These are phyloP conservation scores for Hortiboletus flavorubellus DNA, from an alignment of 768 basidiomycete genomes.

Conservation along the genomic window DNA sequence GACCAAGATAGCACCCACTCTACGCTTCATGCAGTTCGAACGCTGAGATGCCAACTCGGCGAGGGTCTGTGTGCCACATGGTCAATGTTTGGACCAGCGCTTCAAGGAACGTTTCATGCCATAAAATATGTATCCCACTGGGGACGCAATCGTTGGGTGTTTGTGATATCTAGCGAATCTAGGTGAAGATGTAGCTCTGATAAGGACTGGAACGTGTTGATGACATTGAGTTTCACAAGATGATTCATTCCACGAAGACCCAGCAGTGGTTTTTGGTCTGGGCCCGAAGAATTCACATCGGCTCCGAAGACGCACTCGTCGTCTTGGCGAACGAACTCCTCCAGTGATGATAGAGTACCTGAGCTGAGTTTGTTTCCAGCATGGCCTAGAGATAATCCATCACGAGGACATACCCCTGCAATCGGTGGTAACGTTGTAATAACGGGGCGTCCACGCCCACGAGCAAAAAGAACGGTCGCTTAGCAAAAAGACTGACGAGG, in stretches of 20 bases:
- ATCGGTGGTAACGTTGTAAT: conserved; percentile 61
- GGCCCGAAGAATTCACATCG: conserved; percentile 19
- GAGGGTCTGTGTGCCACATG: conserved; percentile 55
- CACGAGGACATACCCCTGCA: conserved; percentile 41
- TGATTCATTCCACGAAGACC: conserved; percentile 33
- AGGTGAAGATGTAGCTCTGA: conserved; percentile 59
- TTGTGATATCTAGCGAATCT: conserved; percentile 62
- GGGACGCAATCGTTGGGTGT: conserved; percentile 77
- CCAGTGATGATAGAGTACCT: conserved; percentile 46
- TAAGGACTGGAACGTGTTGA: conserved; percentile 59
- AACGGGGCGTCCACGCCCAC: conserved; percentile 82
- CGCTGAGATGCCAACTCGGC: conserved; percentile 86
- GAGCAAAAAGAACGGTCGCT: conserved; percentile 88
- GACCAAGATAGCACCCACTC: conserved; percentile 93
- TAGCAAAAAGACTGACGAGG: conserved; percentile 66
- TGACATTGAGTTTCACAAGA: conserved; percentile 56
- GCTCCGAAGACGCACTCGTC: conserved; percentile 67
- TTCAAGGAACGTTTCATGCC: conserved; percentile 43
- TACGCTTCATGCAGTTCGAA: conserved; percentile 96
- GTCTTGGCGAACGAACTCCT: conserved; percentile 70
- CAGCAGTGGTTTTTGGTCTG: background rate
- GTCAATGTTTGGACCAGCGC: conserved; percentile 3
- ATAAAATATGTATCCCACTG: conserved; percentile 98
- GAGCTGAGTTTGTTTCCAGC: conserved; percentile 17
- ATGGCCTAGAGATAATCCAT: background rate